Base-by-base conservation (phyloP, 148 eudicot genomes). In the Arctostaphylos glauca region DNA sequence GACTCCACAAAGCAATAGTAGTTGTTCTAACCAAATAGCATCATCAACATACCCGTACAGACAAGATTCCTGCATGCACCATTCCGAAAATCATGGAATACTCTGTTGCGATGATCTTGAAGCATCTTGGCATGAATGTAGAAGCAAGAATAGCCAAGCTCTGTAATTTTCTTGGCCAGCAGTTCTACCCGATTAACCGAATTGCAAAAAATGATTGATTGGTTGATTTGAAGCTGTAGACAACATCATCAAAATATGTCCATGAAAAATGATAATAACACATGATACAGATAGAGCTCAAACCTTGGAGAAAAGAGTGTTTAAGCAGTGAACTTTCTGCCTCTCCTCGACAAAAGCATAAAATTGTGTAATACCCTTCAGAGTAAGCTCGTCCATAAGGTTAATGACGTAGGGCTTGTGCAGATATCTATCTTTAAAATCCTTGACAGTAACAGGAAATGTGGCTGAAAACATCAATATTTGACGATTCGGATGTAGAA, bases 21-120 rank as follows among this genome's bases (percentile, higher is more conserved):
- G 9, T 41, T 41, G 70, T 78, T 19, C 49, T 0, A 41, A 58
- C 52, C 70, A 43, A 64, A 86, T 6, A 60, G 44, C 38, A 56
- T 77, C 16, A 6, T 9, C 7, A 79, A 74, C 88, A 72, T 91
- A 95, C 98, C 98, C 72, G 97, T 93, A 86, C 98, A 93, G 49
- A 95, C 98, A 84, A 95, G 94, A 81, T 95, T 95, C 86, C 98
- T 89, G 89, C 98, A 95, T 66, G 97, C 96, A 80, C 98, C 98
- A 84, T 93, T 95, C 76, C 96, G 91, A 80, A 95, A 95, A 82
- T 93, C 97, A 86, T 94, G 98, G 86, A 95, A 93, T 46, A 95
- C 96, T 89, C 96, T 89, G 84, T 93, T 95, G 38, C 97, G 91
- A 81, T 94, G 98, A 88, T 95, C 97, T 92, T 94, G 97, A 86